Conservation (phyloP, 805 yeast genomes). For the Barnettozyma salicaria region DNA sequence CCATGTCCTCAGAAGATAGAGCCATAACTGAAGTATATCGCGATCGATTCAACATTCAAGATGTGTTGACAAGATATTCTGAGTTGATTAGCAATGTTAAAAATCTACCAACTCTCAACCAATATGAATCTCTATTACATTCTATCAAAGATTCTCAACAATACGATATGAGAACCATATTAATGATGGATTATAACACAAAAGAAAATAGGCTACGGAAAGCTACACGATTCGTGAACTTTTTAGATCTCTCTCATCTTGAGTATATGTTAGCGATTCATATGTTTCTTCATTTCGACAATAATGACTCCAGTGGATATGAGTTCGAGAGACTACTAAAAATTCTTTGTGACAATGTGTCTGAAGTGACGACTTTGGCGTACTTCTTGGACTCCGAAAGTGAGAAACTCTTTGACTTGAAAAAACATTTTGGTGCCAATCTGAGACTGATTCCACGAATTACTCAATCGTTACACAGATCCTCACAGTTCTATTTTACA, state of each 20-base stretch:
- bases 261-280: constrained; percentile 5
- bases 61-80: background rate
- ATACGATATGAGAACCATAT: too few species aligned
- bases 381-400: constrained; percentile 8
- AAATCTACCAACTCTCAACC: background rate
- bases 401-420: constrained; percentile 4
- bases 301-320: background rate
- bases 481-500: constrained; percentile 6
- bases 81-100: constrained; percentile 6
- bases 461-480: constrained; percentile 6
- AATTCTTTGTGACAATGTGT: background rate
- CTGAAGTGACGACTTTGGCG: constrained; percentile 1
- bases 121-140: background rate
- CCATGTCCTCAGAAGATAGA: background rate
- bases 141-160: background rate
- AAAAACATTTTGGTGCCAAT: constrained; percentile 8
- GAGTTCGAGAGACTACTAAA: background rate
- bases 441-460: constrained; percentile 9
- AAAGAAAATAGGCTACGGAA: constrained; percentile 4
- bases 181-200: constrained; percentile 1
- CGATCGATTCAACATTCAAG: constrained; percentile 4
- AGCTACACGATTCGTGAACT: constrained; percentile 2
- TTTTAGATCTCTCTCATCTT: constrained; percentile 2
- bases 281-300: constrained; percentile 5
- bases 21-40: constrained; percentile 1